Evolutionary conservation across 139 green algal species (phyloP), one percentile per base, ranked within the genome.

Genomic region (Chlorella sp.): DNA sequence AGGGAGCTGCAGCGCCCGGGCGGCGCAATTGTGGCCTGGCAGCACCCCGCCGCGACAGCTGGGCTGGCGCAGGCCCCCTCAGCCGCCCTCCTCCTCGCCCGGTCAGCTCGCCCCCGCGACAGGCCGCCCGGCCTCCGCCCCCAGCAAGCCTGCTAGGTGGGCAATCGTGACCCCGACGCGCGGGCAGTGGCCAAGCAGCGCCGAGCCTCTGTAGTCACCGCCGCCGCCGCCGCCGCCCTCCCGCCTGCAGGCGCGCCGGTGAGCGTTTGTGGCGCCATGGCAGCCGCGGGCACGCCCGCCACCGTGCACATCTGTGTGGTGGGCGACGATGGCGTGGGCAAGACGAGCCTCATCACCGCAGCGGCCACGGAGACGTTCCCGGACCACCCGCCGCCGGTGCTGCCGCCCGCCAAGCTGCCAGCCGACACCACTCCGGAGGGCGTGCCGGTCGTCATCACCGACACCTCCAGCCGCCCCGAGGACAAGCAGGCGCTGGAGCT

Each of bases 261-360:
- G 13, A 44, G 21, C 65, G 44, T 60, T 55, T 55, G 23, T 7
- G 36, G 17, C 68, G 47, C 36, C 34, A 74, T 74, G 71, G 30
- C 36, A 20, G 41, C 25, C 38, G 44, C 30, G 44, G 44, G 39
- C 16, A 51, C 28, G 17, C 60, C 79, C 83, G 62, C n/a, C 16
- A 87, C 85, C 12, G 84, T 89, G 32, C 67, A 74, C 63, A 89
- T 91, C 41, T 41, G 60, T 5, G 94, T 97, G 38, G 71, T 96
- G 39, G 94, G 94, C 21, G 93, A 97, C 80, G 44, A 78, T 15
- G 90, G 90, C 21, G 95, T 96, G 17, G 95, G 95, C 57, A 98
- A 98, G 82, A 96, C 94, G n/a, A 94, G 88, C 11, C 85, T 98
- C 11, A 96, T 98, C 73, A 91, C 89, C 4, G 90, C 93, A 12